Percentiles rank a stretch among this genome's conserved stretches.
phyloP scores from a whole-genome alignment of 192 early-diverging fungal species.

The Kappamyces sp. region DNA sequence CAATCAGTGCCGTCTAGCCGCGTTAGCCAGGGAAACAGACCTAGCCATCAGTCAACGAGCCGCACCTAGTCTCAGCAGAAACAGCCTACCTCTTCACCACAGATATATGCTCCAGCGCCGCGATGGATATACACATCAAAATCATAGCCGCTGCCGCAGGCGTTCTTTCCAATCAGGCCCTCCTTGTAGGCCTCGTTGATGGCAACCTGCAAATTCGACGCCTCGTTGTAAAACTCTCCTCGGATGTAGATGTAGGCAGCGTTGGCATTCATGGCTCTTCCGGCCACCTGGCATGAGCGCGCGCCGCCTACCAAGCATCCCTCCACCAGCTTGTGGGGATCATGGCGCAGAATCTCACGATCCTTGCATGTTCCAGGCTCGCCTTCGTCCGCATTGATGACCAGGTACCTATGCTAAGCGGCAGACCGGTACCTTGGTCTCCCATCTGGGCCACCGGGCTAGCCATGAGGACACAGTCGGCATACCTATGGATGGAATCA shows the following conservation, averaged over 20 bases:
- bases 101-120: constrained; percentile 96
- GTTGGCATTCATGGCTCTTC: constrained; percentile 92
- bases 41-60: not conserved
- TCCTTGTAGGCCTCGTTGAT: constrained; percentile 97
- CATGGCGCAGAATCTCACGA: constrained; percentile 87
- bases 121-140: constrained; percentile 98
- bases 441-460: constrained; percentile 55
- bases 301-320: no score
- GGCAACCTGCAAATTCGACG: constrained; percentile 83
- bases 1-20: constrained; percentile 51
- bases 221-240: constrained; percentile 96
- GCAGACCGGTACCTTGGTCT: no score
- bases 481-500: constrained; percentile 22
- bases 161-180: constrained; percentile 97
- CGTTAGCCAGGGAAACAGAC: no score
- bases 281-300: no score
- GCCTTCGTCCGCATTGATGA: constrained; percentile 97
- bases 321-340: constrained; percentile 94
- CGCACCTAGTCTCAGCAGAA: constrained; percentile 22
- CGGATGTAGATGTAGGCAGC: constrained; percentile 98
- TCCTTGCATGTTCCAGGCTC: constrained; percentile 99
- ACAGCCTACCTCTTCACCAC: constrained; percentile 98
- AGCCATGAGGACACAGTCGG: no score
- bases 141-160: constrained; percentile 91
- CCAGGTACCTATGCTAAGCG: constrained; percentile 89